Conservation (phyloP, 305 asterid genomes). For the Vinca major region DNA sequence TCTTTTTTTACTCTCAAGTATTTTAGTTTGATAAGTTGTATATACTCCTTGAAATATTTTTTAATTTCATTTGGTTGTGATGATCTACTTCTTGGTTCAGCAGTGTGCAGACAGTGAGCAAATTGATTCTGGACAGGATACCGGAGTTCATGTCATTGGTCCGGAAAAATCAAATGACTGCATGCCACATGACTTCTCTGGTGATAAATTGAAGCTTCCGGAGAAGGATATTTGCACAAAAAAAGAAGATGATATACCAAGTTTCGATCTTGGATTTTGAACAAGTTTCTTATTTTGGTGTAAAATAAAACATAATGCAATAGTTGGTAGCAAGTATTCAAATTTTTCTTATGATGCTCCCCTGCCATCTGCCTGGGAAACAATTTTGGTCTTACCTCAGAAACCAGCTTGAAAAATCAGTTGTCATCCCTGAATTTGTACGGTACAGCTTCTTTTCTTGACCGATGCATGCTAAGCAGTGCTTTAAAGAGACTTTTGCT, state of each 20-base stretch:
- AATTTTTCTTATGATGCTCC: neutral
- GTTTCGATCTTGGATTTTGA: slow-evolving; percentile 84
- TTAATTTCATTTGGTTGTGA: slow-evolving; percentile 8
- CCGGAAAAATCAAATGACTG: slow-evolving; percentile 16
- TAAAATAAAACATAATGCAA: neutral
- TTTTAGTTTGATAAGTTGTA: neutral
- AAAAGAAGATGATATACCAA: slow-evolving; percentile 41
- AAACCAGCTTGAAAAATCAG: slow-evolving; percentile 5
- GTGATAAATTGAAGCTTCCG: slow-evolving; percentile 15
- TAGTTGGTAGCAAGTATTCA: neutral
- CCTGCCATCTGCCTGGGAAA: neutral
- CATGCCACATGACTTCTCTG: slow-evolving; percentile 19
- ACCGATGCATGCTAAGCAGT: slow-evolving; percentile 40
- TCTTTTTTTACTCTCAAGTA: neutral
- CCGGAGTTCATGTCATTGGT: slow-evolving; percentile 19
- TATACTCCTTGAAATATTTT: neutral
- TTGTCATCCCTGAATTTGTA: slow-evolving; percentile 26
- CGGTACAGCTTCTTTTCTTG: slow-evolving; percentile 33
- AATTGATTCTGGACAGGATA: slow-evolving; percentile 17
- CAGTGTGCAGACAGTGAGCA: slow-evolving; percentile 21
- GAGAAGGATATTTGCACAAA: slow-evolving; percentile 16
- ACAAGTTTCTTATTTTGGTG: neutral
- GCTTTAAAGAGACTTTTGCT: slow-evolving; percentile 54
- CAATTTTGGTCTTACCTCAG: neutral
- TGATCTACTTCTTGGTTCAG: slow-evolving; percentile 24